Conservation (phyloP, 345 rosid genomes). For the Acer yangbiense region DNA sequence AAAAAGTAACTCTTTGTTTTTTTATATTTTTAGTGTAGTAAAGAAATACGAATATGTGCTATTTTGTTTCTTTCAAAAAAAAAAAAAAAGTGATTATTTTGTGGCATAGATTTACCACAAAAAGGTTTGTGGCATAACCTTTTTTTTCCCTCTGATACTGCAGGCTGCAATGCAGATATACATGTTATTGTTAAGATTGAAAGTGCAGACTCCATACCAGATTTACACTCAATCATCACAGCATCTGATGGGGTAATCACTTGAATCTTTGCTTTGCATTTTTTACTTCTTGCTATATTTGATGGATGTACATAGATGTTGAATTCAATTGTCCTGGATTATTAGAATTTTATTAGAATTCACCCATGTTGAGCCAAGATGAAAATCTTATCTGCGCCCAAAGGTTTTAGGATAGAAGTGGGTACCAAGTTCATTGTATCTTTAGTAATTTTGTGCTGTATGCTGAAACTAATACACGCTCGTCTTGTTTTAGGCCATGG, state of each 20-base stretch:
- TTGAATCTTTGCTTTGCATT: slow-evolving; percentile 23
- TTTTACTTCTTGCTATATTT: slow-evolving; percentile 21
- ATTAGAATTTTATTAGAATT: too few relatives aligned
- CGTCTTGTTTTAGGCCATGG: too few relatives aligned
- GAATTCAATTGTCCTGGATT: too few relatives aligned
- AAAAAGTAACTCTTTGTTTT: slow-evolving; percentile 38
- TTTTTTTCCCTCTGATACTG: too few relatives aligned
- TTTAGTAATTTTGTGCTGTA: neutral
- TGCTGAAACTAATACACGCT: slow-evolving; percentile 14
- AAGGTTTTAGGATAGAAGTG: too few relatives aligned
- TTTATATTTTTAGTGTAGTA: neutral
- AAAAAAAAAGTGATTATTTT: too few relatives aligned
- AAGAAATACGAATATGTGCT: neutral
- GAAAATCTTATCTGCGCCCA: too few relatives aligned
- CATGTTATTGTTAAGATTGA: slow-evolving; percentile 95
- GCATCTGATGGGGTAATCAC: slow-evolving; percentile 94
- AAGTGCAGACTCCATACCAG: slow-evolving; percentile 96
- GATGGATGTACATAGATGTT: neutral
- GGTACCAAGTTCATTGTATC: neutral
- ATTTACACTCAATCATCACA: slow-evolving; percentile 92
- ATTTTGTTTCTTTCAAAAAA: too few relatives aligned
- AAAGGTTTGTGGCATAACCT: too few relatives aligned
- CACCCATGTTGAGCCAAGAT: neutral
- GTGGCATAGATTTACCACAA: too few relatives aligned
- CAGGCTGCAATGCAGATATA: too few relatives aligned